phyloP scores from a whole-genome alignment of 805 yeast species.

The Saccharomycopsis guyanensis region DNA sequence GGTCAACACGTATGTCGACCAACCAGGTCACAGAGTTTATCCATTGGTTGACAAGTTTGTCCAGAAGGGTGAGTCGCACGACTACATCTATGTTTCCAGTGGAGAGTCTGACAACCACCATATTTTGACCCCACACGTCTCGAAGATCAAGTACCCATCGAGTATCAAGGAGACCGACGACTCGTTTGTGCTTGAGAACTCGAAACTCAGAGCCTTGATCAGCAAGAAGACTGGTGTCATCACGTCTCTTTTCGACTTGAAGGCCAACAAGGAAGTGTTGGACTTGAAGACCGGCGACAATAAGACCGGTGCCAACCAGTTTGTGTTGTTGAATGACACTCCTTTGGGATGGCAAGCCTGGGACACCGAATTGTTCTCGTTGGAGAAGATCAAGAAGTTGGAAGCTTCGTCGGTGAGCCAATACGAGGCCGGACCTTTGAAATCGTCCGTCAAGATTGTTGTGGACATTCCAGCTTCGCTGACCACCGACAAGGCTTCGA shows the following conservation, averaged over 20 bases:
- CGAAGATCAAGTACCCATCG: slow-evolving; percentile 39
- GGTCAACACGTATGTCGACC: slow-evolving; percentile 2
- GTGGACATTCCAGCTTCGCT: slow-evolving; percentile 53
- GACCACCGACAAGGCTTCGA: slow-evolving; percentile 22
- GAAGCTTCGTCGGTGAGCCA: slow-evolving; percentile 32
- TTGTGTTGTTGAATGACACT: slow-evolving; percentile 77
- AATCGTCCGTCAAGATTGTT: slow-evolving; percentile 54
- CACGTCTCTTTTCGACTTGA: slow-evolving; percentile 54
- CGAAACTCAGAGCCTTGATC: slow-evolving; percentile 49
- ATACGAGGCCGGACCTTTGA: slow-evolving; percentile 46
- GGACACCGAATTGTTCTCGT: slow-evolving; percentile 91
- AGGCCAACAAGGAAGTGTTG: slow-evolving; percentile 49
- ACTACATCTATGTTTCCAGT: slow-evolving; percentile 22
- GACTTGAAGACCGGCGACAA: slow-evolving; percentile 48
- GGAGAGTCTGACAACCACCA: slow-evolving; percentile 4
- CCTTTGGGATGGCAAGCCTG: slow-evolving; percentile 93
- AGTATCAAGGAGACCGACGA: slow-evolving; percentile 36
- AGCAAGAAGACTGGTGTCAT: slow-evolving; percentile 50
- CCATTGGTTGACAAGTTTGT: slow-evolving; percentile 6
- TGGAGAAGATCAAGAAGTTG: slow-evolving; percentile 51
- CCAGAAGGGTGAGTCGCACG: slow-evolving; percentile 22
- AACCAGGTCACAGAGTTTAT: slow-evolving; percentile 1
- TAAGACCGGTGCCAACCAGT: slow-evolving; percentile 68
- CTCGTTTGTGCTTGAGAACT: slow-evolving; percentile 49
- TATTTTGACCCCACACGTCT: slow-evolving; percentile 18